These are phyloP conservation scores for Trichoderma virens DNA, from an alignment of 495 filamentous ascomycete genomes.

Conservation along the genomic window DNA sequence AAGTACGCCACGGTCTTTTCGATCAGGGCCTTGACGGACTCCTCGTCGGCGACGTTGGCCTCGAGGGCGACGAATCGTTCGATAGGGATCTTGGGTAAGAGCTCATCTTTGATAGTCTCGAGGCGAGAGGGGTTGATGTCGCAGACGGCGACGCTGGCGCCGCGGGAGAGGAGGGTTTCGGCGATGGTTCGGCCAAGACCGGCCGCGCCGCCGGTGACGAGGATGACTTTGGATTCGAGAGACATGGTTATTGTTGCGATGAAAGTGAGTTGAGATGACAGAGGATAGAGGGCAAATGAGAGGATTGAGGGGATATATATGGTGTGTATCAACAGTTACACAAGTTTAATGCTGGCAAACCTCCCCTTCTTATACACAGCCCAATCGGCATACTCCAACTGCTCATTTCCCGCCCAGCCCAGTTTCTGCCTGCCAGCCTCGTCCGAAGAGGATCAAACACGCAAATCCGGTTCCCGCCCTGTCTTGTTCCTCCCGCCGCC, in stretches of 20 bases:
- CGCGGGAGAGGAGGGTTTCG: slow-evolving; percentile 28
- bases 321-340: too few relatives aligned
- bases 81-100: slow-evolving; percentile 15
- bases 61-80: slow-evolving; percentile 23
- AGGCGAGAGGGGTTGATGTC: slow-evolving; percentile 39
- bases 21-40: slow-evolving; percentile 27
- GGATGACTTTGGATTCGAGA: slow-evolving; percentile 25
- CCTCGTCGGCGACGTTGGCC: slow-evolving; percentile 31
- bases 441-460: background rate
- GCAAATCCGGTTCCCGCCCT: background rate
- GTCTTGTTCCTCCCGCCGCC: background rate
- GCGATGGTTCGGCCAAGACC: slow-evolving; percentile 36
- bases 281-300: background rate
- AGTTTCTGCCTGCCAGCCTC: background rate
- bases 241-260: slow-evolving; percentile 14
- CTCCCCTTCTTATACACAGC: too few relatives aligned
- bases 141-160: slow-evolving; percentile 37
- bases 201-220: slow-evolving; percentile 37
- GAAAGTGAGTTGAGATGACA: background rate
- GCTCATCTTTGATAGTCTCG: slow-evolving; percentile 22
- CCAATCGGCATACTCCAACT: too few relatives aligned
- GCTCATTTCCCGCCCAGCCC: too few relatives aligned
- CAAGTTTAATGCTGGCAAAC: too few relatives aligned
- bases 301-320: too few relatives aligned
- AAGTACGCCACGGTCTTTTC: slow-evolving; percentile 27